A percentile compares a stretch with the other conserved stretches of the same genome.
Conservation (phyloP, 2,329 filamentous ascomycete genomes). For the Stylonectria norvegica region DNA sequence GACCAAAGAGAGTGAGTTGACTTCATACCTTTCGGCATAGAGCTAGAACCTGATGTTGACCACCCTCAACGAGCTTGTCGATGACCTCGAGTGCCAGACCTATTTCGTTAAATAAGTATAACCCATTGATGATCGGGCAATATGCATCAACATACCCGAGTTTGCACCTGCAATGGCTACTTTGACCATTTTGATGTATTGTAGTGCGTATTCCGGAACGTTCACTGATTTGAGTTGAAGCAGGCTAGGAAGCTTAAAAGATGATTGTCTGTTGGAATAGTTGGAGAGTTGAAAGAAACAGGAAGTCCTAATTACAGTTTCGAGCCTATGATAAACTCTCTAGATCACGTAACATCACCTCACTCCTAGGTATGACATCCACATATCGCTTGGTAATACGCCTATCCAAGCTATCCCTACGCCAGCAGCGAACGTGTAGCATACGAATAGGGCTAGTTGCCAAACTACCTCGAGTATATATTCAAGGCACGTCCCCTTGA, state of each 20-base stretch:
- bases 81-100: conserved; percentile 39
- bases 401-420: not conserved
- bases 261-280: not conserved
- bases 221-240: not conserved
- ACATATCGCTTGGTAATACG: not conserved
- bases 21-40: conserved; percentile 42
- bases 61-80: conserved; percentile 42
- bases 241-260: not conserved
- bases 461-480: not conserved
- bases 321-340: not conserved
- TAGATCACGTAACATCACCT: not conserved
- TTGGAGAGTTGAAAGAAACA: not conserved
- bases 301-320: not conserved
- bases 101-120: not conserved
- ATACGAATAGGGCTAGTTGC: not conserved
- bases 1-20: not conserved
- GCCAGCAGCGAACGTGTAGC: not conserved
- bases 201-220: not conserved
- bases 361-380: not conserved
- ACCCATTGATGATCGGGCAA: not conserved
- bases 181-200: conserved; percentile 1
- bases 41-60: conserved; percentile 49
- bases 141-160: not conserved
- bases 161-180: conserved; percentile 2
- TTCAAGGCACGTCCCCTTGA: not conserved